These are phyloP conservation scores for Penicillium paxilli DNA, from an alignment of 495 filamentous ascomycete genomes.

Conservation along the genomic window DNA sequence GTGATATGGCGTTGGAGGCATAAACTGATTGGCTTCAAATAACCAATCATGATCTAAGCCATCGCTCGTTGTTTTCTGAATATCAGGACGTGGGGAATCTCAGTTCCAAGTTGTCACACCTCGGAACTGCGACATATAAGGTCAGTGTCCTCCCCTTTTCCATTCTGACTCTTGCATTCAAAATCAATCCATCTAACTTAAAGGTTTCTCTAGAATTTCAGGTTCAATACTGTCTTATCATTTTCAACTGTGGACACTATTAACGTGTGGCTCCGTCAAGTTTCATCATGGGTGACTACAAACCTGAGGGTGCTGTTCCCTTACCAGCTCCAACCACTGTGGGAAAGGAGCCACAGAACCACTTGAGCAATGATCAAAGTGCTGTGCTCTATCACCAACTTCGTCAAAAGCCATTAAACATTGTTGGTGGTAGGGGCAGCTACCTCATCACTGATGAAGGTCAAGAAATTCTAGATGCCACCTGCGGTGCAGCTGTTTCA, in stretches of 20 bases:
- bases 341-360: not conserved
- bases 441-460: conserved; percentile 16
- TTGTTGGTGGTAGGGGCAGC: conserved; percentile 22
- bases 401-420: conserved; percentile 19
- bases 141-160: not conserved
- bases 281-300: conserved; percentile 27
- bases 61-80: too few species aligned
- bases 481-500: conserved; percentile 39
- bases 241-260: too few species aligned
- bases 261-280: too few species aligned
- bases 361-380: conserved; percentile 3
- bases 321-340: not conserved
- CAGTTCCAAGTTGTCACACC: not conserved
- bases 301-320: conserved; percentile 5
- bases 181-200: too few species aligned
- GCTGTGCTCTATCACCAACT: conserved; percentile 27
- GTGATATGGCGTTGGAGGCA: too few species aligned
- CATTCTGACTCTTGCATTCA: too few species aligned
- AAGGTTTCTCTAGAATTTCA: too few species aligned
- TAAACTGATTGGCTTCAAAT: too few species aligned
- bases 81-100: not conserved
- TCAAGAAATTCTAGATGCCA: conserved; percentile 23
- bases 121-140: not conserved
- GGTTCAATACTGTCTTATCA: too few species aligned
- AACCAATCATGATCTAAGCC: too few species aligned